Conservation (phyloP, 805 yeast species). For the Saccharomycopsis vini region DNA sequence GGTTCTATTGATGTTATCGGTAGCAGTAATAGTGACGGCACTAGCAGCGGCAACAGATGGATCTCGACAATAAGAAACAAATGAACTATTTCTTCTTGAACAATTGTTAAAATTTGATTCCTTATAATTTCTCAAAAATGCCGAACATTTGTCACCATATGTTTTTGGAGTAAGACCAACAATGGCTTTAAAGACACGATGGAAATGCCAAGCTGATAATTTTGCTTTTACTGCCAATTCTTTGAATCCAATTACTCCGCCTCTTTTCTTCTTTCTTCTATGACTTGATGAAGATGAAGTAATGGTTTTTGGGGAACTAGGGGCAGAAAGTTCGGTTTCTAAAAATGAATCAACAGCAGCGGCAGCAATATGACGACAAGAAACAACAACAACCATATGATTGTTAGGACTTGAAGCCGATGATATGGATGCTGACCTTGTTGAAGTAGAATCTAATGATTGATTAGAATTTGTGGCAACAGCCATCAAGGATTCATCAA, state of each 20-base stretch:
- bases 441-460: background rate
- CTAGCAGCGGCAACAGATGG: background rate
- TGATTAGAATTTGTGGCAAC: conserved; percentile 4
- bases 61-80: too few species aligned
- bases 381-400: conserved; percentile 56
- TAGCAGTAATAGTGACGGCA: background rate
- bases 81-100: too few species aligned
- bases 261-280: conserved; percentile 50
- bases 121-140: conserved; percentile 29
- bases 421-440: background rate
- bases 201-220: conserved; percentile 88
- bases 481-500: conserved; percentile 10
- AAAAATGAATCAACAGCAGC: conserved; percentile 48
- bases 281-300: conserved; percentile 6
- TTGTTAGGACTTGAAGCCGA: conserved; percentile 19
- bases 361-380: conserved; percentile 74
- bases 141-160: conserved; percentile 50
- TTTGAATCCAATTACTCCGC: conserved; percentile 75
- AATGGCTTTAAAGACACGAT: conserved; percentile 77
- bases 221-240: conserved; percentile 80
- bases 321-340: conserved; percentile 21
- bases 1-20: background rate
- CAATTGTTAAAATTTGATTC: too few species aligned
- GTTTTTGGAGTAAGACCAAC: conserved; percentile 85
- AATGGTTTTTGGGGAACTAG: background rate